Evolutionary conservation across 2,329 filamentous ascomycete genomes (phyloP).

Genomic region (Fusarium secorum): DNA sequence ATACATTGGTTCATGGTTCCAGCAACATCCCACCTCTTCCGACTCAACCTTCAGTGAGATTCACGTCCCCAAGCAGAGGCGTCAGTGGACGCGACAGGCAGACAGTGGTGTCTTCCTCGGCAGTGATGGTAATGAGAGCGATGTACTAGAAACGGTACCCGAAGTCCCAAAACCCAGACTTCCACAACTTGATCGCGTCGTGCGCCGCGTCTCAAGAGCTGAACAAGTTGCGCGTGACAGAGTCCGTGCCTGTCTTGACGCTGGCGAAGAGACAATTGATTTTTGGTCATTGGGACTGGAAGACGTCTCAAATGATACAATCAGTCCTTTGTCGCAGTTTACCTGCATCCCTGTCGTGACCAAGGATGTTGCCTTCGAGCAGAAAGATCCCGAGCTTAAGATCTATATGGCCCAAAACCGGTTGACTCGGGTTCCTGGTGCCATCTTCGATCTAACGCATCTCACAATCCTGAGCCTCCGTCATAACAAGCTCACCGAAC

Average conservation of each 20-base stretch:
- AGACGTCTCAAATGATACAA: conserved; percentile 62
- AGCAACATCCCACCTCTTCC: conserved; percentile 62
- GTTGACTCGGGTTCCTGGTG: conserved; percentile 63
- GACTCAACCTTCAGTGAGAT: conserved; percentile 57
- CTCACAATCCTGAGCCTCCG: conserved; percentile 72
- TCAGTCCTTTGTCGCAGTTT: conserved; percentile 65
- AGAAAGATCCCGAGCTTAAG: conserved; percentile 65
- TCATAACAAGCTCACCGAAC: conserved; percentile 66
- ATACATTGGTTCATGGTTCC: conserved; percentile 74
- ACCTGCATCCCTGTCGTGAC: conserved; percentile 61
- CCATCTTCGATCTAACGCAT: conserved; percentile 67
- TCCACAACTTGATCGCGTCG: conserved; percentile 48
- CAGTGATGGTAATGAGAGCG: conserved; percentile 62
- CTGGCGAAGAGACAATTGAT: conserved; percentile 67
- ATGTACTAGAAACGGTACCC: conserved; percentile 48
- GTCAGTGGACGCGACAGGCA: conserved; percentile 64
- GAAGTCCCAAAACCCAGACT: conserved; percentile 47
- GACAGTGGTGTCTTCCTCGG: conserved; percentile 77
- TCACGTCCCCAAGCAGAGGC: conserved; percentile 53
- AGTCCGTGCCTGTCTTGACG: conserved; percentile 64
- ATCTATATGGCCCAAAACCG: conserved; percentile 69
- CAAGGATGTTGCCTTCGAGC: conserved; percentile 66
- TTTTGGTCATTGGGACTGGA: conserved; percentile 65
- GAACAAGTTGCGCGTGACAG: conserved; percentile 56
- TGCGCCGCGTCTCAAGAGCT: conserved; percentile 46